Evolutionary conservation across 805 yeast species (phyloP).

Genomic region (Lipomyces anomalus): DNA sequence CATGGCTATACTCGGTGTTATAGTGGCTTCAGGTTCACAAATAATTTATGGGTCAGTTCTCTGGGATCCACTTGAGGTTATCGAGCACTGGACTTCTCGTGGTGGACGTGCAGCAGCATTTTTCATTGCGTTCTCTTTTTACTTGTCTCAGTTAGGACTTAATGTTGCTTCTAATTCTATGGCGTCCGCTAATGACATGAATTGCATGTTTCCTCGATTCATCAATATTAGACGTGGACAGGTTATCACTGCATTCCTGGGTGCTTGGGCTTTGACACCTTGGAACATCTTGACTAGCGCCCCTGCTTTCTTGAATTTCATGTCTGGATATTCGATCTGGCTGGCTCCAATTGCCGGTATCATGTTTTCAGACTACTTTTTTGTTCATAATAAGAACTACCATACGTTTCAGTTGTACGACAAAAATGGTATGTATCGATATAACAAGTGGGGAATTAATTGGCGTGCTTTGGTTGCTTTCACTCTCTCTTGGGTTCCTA

Average conservation of each 20-base stretch:
- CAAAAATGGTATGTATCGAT: conserved; percentile 39
- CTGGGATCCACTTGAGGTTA: conserved; percentile 21
- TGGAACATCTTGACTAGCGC: conserved; percentile 71
- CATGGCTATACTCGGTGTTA: conserved; percentile 16
- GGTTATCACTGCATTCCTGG: conserved; percentile 64
- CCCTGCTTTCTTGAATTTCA: conserved; percentile 64
- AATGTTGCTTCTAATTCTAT: conserved; percentile 57
- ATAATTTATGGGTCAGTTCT: conserved; percentile 15
- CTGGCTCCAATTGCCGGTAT: conserved; percentile 79
- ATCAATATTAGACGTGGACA: conserved; percentile 62
- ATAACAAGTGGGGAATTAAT: conserved; percentile 39
- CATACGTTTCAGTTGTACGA: conserved; percentile 54
- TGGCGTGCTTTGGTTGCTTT: conserved; percentile 40
- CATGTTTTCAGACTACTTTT: conserved; percentile 35
- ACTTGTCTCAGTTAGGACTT: conserved; percentile 71
- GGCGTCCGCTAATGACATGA: conserved; percentile 45
- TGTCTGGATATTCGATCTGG: conserved; percentile 74
- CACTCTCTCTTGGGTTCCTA: conserved; percentile 28
- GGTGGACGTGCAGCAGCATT: conserved; percentile 76
- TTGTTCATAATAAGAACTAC: conserved; percentile 65
- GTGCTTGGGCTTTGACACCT: conserved; percentile 65
- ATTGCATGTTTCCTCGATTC: conserved; percentile 43
- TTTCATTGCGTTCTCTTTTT: conserved; percentile 61
- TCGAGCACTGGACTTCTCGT: conserved; percentile 15
- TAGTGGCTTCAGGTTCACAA: conserved; percentile 16